phyloP scores from a whole-genome alignment of 768 basidiomycete genomes.

The Suillus americanus region DNA sequence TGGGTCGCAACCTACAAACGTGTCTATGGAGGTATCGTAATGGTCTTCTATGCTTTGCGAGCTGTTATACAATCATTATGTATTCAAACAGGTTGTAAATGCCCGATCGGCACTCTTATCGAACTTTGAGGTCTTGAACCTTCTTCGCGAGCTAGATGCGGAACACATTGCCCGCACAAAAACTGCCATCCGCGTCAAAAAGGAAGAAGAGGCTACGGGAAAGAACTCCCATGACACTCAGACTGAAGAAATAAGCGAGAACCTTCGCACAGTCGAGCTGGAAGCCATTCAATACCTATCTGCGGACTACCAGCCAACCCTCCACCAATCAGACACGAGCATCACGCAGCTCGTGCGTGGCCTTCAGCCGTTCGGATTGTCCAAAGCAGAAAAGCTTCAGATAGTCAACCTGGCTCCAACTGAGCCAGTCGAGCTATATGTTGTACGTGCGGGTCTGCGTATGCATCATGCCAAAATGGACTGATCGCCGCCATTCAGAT shows the following conservation, averaged over 20 bases:
- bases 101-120: conserved; percentile 79
- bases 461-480: not conserved
- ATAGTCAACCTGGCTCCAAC: conserved; percentile 89
- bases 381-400: conserved; percentile 91
- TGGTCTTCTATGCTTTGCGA: not conserved
- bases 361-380: conserved; percentile 69
- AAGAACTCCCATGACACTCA: conserved; percentile 31
- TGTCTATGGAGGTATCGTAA: conserved; percentile 4
- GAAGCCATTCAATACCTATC: conserved; percentile 87
- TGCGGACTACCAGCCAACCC: conserved; percentile 69
- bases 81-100: conserved; percentile 33
- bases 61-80: not conserved
- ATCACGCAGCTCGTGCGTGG: conserved; percentile 65
- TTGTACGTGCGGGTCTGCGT: conserved; percentile 50
- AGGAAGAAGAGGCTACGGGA: conserved; percentile 63
- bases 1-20: not conserved
- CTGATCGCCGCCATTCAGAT: conserved; percentile 50
- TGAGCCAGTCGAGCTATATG: conserved; percentile 82
- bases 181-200: conserved; percentile 71
- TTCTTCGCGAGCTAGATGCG: conserved; percentile 73
- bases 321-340: conserved; percentile 60
- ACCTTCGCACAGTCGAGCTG: conserved; percentile 82
- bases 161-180: conserved; percentile 72
- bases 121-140: conserved; percentile 81
- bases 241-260: conserved; percentile 67